Conservation (phyloP, 176 grass and related monocot species). For the Eragrostis curvula region DNA sequence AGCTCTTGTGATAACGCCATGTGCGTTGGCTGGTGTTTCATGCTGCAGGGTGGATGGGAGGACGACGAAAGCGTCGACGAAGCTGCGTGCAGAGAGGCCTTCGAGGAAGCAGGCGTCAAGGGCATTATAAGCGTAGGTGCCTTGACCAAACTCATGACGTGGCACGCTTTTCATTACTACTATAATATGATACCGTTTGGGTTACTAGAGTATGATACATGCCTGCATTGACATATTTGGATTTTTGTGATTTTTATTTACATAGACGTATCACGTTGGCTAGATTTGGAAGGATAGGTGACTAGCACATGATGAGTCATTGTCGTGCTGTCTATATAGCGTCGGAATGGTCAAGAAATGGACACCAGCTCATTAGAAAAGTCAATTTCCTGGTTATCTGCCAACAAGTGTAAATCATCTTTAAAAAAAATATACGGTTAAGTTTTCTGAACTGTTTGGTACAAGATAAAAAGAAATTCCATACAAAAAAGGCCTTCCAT, state of each 20-base stretch:
- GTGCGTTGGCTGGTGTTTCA: neutral
- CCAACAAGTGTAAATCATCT: neutral
- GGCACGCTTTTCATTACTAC: neutral
- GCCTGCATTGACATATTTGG: constrained; percentile 33
- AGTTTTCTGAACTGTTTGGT: neutral
- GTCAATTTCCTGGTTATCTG: neutral
- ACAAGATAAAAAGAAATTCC: neutral
- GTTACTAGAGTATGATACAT: neutral
- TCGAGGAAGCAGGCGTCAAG: constrained; percentile 89
- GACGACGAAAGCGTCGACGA: constrained; percentile 69
- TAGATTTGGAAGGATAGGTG: constrained; percentile 10
- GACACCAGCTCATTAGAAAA: neutral
- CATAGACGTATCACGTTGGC: neutral
- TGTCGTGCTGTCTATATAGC: constrained; percentile 6
- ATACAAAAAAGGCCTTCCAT: neutral
- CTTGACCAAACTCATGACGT: constrained; percentile 25
- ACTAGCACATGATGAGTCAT: neutral
- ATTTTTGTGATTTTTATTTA: neutral
- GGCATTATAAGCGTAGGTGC: constrained; percentile 64
- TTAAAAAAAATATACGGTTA: neutral
- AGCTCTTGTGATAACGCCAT: constrained; percentile 26
- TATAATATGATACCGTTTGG: neutral
- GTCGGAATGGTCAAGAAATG: constrained; percentile 36
- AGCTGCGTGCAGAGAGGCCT: constrained; percentile 78
- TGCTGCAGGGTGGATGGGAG: constrained; percentile 86